A percentile compares a stretch with the other conserved stretches of the same genome.
These are phyloP conservation scores for Alternaria sp. DNA, from an alignment of 2,329 filamentous ascomycete species.

Conservation along the genomic window DNA sequence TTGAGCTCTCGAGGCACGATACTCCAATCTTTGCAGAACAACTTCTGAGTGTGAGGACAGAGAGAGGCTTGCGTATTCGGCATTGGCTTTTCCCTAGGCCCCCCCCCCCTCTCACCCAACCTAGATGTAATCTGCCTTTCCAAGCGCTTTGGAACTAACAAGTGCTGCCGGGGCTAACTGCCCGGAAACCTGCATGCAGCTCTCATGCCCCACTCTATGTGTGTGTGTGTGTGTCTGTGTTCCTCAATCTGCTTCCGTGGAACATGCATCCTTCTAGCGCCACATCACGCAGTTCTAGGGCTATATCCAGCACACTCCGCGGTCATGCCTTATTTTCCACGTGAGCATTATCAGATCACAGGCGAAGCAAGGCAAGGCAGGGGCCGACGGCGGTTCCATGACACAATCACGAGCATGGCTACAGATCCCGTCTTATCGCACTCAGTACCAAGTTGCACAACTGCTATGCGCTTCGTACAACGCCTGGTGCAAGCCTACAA, in stretches of 20 bases:
- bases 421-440: neutral
- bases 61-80: neutral
- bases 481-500: neutral
- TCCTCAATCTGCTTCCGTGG: slow-evolving; percentile 4
- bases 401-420: neutral
- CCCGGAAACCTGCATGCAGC: slow-evolving; percentile 8
- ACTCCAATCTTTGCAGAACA: neutral
- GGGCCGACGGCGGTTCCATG: neutral
- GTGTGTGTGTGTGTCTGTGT: neutral
- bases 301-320: neutral
- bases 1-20: slow-evolving; percentile 3
- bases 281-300: slow-evolving; percentile 9
- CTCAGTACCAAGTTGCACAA: neutral
- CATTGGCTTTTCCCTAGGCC: slow-evolving; percentile 1
- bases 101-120: neutral
- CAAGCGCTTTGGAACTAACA: slow-evolving; percentile 7
- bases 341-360: neutral
- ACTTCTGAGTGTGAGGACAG: neutral
- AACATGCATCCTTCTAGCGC: slow-evolving; percentile 9
- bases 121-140: slow-evolving; percentile 7
- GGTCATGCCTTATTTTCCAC: neutral
- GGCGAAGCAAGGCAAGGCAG: neutral
- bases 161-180: slow-evolving; percentile 6
- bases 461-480: neutral
- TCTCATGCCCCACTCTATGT: slow-evolving; percentile 1